Evolutionary conservation across 2,329 filamentous ascomycete species (phyloP).

Genomic region (Truncatella angustata): DNA sequence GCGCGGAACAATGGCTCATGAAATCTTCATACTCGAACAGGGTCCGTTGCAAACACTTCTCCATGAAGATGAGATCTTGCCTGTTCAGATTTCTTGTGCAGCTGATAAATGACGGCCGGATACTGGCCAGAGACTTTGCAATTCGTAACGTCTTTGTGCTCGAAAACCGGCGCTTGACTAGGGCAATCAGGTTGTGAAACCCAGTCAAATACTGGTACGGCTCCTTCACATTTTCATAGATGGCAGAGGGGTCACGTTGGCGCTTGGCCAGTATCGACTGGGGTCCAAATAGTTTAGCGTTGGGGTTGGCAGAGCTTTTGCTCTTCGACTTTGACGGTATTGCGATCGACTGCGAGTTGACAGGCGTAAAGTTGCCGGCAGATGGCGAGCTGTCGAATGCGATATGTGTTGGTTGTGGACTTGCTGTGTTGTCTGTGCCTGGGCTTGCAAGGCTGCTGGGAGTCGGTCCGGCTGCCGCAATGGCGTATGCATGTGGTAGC

Average conservation of each 20-base stretch:
- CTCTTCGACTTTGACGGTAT: conserved; percentile 41
- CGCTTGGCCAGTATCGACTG: conserved; percentile 58
- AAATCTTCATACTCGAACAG: conserved; percentile 93
- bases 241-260: conserved; percentile 71
- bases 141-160: conserved; percentile 77
- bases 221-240: conserved; percentile 86
- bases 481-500: conserved; percentile 63
- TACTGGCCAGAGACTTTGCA: conserved; percentile 82
- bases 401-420: conserved; percentile 53
- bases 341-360: conserved; percentile 26
- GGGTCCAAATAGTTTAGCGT: conserved; percentile 35
- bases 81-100: conserved; percentile 85
- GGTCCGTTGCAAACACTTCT: conserved; percentile 92
- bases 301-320: conserved; percentile 33
- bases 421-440: conserved; percentile 61
- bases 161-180: conserved; percentile 76
- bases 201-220: conserved; percentile 89
- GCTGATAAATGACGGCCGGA: conserved; percentile 89
- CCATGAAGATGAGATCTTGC: conserved; percentile 94
- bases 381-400: conserved; percentile 57
- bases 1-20: conserved; percentile 82
- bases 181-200: conserved; percentile 83
- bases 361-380: conserved; percentile 32
- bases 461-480: conserved; percentile 50
- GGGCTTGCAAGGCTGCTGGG: conserved; percentile 63